These are phyloP conservation scores for Verticillium isaacii DNA, from an alignment of 2,329 filamentous ascomycete genomes.

Conservation along the genomic window DNA sequence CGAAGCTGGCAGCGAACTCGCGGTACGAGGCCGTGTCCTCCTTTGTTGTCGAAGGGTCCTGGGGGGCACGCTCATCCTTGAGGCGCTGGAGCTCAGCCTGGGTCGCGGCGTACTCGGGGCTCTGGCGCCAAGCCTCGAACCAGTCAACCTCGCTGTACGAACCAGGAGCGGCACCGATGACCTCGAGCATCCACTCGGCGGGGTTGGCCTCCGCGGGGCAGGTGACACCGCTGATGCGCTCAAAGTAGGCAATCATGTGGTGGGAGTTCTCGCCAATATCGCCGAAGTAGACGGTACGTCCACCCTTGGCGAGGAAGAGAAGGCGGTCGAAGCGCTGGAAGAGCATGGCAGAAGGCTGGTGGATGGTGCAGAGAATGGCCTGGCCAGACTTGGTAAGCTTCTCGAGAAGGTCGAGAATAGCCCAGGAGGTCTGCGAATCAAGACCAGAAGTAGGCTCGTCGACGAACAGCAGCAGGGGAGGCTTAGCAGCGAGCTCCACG, in stretches of 20 bases:
- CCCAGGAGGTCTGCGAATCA: slow-evolving; percentile 90
- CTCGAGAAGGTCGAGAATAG: slow-evolving; percentile 81
- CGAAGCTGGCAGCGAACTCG: slow-evolving; percentile 78
- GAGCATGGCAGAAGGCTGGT: slow-evolving; percentile 92
- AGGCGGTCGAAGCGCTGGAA: slow-evolving; percentile 88
- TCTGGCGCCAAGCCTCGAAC: slow-evolving; percentile 57
- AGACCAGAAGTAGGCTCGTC: slow-evolving; percentile 95
- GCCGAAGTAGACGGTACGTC: slow-evolving; percentile 77
- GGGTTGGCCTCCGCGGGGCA: slow-evolving; percentile 71
- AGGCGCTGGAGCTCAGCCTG: slow-evolving; percentile 54
- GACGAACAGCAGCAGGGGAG: slow-evolving; percentile 82
- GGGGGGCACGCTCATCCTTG: slow-evolving; percentile 39
- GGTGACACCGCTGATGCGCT: slow-evolving; percentile 59
- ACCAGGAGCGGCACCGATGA: slow-evolving; percentile 59
- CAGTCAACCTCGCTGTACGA: slow-evolving; percentile 61
- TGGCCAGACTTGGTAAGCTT: slow-evolving; percentile 86
- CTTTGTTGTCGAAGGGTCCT: slow-evolving; percentile 17
- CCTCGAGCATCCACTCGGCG: slow-evolving; percentile 73
- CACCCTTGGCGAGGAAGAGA: slow-evolving; percentile 71
- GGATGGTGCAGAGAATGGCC: slow-evolving; percentile 94
- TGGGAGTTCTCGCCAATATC: slow-evolving; percentile 69
- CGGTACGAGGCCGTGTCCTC: slow-evolving; percentile 47
- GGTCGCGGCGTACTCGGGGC: slow-evolving; percentile 50
- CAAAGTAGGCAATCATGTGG: slow-evolving; percentile 69
- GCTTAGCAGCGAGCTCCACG: slow-evolving; percentile 93